Evolutionary conservation across 148 eudicot species (phyloP), one percentile per base, ranked within the genome.

Genomic region (Vaccinium corymbosum): DNA sequence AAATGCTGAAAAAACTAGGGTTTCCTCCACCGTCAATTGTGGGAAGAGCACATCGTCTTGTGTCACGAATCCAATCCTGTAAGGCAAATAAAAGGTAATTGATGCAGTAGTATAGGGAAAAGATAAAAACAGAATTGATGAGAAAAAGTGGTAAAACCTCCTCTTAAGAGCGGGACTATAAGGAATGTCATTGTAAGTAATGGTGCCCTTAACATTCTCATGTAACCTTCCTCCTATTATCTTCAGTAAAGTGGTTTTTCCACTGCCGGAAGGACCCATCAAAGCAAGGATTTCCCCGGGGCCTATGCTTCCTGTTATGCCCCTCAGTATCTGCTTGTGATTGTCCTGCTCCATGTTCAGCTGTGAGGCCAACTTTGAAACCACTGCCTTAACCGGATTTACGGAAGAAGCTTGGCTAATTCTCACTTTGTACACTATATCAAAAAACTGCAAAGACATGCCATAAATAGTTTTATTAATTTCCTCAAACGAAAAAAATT

Each of bases 181-280:
- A 14, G 97, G 90, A 57, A 90, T 87, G 86, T 89, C 93, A 83
- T 97, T 97, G 89, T 95, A 97, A 76, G 97, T 93, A 29, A 95
- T 78, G 49, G 87, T 88, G 76, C 99, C 98, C 81, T 87, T 91
- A 70, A 95, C 90, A 87, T 91, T 91, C 57, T 94, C 96, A 22
- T 88, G 97, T 79, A 97, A 79, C 84, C 98, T 85, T 27, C 97
- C 98, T 4, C 98, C 98, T 10, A 97, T 83, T 57, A 95, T 90
- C 88, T 93, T 95, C 50, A 97, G 90, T 78, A 97, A 82, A 0
- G 99, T 97, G 19, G 99, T 97, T 87, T 97, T 97, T 0, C 99
- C 99, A 88, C 99, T 97, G 3, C 99, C 99, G 64, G 99, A 97
- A 87, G 99, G 99, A 86, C 99, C 99, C 99, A 97, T 97, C 81